Base-by-base conservation (phyloP, 2,329 filamentous ascomycete species). In the Apiospora arundinis region DNA sequence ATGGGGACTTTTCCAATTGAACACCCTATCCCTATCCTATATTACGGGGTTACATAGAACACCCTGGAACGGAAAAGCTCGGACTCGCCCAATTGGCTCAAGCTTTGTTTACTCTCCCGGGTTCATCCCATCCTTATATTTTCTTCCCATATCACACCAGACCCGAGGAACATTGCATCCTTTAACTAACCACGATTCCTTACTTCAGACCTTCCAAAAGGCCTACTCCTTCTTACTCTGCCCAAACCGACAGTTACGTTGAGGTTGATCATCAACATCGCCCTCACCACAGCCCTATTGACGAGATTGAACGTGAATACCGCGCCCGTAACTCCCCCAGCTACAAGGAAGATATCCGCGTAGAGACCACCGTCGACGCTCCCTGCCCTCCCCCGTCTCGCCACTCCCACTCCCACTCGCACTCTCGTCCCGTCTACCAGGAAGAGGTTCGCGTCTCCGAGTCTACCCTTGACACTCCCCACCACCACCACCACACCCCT, bases 221-320 rank as follows among this genome's bases (percentile, higher is more conserved):
- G 65, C 65, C 65, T 25, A 76, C 66, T 74, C 74, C 72, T 74
- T 76, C 66, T 74, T 74, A 69, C 69, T 67, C 28, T 74, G 72
- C 71, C 74, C 73, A 48, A 45, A 85, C 87, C 79, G 89, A 92
- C 82, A 87, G 89, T 82, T 89, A 90, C 81, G 84, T 93, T 82
- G 89, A 93, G 83, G 85, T 91, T 80, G 87, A 93, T 82, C 86
- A 86, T 75, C 81, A 83, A 77, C 83, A 84, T 79, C 81, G 83
- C 74, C 83, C 83, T 79, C 81, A 85, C 77, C 79, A 79, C 77
- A 86, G 82, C 76, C 83, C 86, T 76, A 86, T 92, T 81, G 90
- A 92, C 83, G 81, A 88, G 76, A 89, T 89, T 80, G 90, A 92
- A 83, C 89, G 88, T 83, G 86, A 91, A 83, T 92, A 91, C 82